These are phyloP conservation scores for Oryza punctata DNA, from an alignment of 176 grass and related monocot genomes.

Conservation along the genomic window DNA sequence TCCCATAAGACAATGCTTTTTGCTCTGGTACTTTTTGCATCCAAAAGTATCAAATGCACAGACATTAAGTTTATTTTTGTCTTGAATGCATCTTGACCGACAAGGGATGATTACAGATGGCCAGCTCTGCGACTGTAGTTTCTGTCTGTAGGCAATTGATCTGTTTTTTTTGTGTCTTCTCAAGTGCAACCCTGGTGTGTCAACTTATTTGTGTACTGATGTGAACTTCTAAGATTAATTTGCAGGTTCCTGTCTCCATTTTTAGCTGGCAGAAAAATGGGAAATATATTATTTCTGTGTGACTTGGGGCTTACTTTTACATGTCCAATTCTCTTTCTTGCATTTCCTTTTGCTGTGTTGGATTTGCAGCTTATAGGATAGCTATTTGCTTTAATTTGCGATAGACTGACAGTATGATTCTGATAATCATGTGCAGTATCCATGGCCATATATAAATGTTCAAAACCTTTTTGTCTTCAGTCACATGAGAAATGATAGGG, in stretches of 20 bases:
- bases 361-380: background rate
- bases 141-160: background rate
- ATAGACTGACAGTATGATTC: background rate
- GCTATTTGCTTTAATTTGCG: constrained; percentile 4
- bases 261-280: constrained; percentile 4
- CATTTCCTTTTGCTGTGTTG: constrained; percentile 14
- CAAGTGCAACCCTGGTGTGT: background rate
- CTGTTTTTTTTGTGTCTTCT: constrained; percentile 7
- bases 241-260: constrained; percentile 7
- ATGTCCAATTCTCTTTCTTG: background rate
- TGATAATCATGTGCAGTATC: constrained; percentile 5
- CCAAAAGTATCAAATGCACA: constrained; percentile 13
- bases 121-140: background rate
- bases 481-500: background rate
- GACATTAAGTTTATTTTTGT: background rate
- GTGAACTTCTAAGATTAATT: constrained; percentile 10
- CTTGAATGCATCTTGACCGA: background rate
- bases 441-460: constrained; percentile 22
- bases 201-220: constrained; percentile 8
- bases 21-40: constrained; percentile 6
- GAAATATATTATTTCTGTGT: constrained; percentile 17
- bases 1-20: background rate
- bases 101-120: constrained; percentile 20
- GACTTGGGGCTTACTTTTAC: background rate
- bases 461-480: background rate